These are phyloP conservation scores for Eucalyptus caleyi DNA, from an alignment of 345 rosid genomes.

Conservation along the genomic window DNA sequence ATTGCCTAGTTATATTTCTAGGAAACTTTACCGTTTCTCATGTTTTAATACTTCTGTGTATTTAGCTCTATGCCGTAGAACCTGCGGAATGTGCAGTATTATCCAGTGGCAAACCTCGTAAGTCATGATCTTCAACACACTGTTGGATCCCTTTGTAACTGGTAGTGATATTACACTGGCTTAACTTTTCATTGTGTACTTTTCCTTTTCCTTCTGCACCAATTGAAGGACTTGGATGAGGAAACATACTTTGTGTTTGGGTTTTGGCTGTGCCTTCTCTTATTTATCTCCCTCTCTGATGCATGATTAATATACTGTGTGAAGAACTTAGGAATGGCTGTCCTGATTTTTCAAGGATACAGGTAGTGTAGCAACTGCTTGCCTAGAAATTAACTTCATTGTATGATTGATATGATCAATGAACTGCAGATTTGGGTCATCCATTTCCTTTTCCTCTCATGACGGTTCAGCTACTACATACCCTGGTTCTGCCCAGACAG, in stretches of 20 bases:
- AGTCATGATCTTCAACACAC: background rate
- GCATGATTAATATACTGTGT: background rate
- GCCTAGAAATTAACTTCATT: background rate
- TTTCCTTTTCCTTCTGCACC: too few relatives aligned
- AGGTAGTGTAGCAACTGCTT: background rate
- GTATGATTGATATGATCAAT: background rate
- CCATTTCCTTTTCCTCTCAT: background rate
- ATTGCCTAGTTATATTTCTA: background rate
- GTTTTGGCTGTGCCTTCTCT: background rate
- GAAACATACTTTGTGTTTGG: background rate
- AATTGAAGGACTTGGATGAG: too few relatives aligned
- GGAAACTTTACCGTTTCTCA: background rate
- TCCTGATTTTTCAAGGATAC: background rate
- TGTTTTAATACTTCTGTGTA: background rate
- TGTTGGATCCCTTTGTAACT: background rate
- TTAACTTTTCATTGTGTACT: background rate
- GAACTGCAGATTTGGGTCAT: background rate
- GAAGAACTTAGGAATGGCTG: background rate
- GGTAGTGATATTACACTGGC: background rate
- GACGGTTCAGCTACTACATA: background rate
- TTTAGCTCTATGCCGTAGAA: conserved; percentile 41
- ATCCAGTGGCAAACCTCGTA: conserved; percentile 40
- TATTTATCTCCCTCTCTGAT: background rate
- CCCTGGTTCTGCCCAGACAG: too few relatives aligned
- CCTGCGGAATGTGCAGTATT: conserved; percentile 44